Evolutionary conservation across 106 monocot species (phyloP).

Genomic region (Apostasia ramifera): DNA sequence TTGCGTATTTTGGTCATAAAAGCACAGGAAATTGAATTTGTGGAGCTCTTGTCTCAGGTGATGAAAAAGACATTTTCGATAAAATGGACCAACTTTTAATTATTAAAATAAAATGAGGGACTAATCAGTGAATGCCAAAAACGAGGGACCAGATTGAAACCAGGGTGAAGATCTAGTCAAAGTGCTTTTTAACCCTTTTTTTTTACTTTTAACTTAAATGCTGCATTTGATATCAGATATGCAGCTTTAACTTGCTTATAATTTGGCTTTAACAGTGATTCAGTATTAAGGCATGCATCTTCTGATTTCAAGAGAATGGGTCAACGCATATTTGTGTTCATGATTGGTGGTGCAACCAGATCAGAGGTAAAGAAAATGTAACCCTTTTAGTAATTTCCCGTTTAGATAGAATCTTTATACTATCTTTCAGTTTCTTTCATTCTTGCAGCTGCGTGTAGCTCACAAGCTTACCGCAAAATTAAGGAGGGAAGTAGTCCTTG

Average conservation of each 20-base stretch:
- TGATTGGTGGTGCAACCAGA: constrained; percentile 72
- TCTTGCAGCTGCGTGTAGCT: constrained; percentile 16
- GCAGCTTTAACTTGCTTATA: not conserved
- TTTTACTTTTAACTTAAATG: too few relatives aligned
- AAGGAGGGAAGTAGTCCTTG: constrained; percentile 41
- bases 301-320: constrained; percentile 72
- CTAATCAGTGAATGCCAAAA: too few relatives aligned
- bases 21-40: too few relatives aligned
- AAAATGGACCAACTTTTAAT: too few relatives aligned
- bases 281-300: constrained; percentile 45
- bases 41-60: too few relatives aligned
- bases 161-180: too few relatives aligned
- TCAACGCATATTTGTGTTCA: constrained; percentile 59
- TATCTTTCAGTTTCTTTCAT: not conserved
- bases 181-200: too few relatives aligned
- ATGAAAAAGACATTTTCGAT: too few relatives aligned
- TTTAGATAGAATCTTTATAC: not conserved
- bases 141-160: too few relatives aligned
- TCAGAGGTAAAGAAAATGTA: constrained; percentile 14
- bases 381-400: not conserved
- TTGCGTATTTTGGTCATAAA: too few relatives aligned
- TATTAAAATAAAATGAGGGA: too few relatives aligned
- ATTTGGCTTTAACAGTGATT: constrained; percentile 48
- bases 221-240: not conserved
- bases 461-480: constrained; percentile 45